Evolutionary conservation across 2,329 filamentous ascomycete species (phyloP).

Genomic region (Decorospora gaudefroyi): DNA sequence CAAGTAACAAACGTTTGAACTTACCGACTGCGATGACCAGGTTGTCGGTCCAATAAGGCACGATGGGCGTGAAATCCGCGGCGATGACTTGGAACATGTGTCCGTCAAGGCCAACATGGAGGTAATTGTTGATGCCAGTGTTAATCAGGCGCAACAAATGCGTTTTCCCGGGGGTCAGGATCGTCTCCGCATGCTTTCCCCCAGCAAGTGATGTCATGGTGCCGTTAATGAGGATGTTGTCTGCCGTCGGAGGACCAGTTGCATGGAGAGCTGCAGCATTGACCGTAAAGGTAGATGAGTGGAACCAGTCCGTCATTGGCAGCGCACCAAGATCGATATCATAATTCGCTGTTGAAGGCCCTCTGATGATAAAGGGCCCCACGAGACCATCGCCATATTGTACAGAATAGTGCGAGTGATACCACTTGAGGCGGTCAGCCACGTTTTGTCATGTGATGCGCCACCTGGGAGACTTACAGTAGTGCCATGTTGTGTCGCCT

Average conservation of each 20-base stretch:
- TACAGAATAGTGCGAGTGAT: conserved; percentile 51
- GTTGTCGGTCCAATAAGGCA: conserved; percentile 47
- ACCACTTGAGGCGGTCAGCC: conserved; percentile 52
- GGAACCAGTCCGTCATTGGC: conserved; percentile 48
- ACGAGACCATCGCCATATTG: conserved; percentile 51
- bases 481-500: conserved; percentile 45
- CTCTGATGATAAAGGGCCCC: conserved; percentile 50
- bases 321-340: conserved; percentile 52
- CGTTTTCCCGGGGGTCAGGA: conserved; percentile 47
- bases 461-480: conserved; percentile 24
- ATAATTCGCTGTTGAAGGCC: conserved; percentile 49
- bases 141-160: conserved; percentile 55
- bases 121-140: conserved; percentile 33
- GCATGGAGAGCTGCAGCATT: conserved; percentile 45
- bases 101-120: conserved; percentile 33
- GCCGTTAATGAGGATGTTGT: conserved; percentile 60
- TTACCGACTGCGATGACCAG: conserved; percentile 46
- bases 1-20: conserved; percentile 12
- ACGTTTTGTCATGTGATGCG: not conserved
- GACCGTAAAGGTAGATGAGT: conserved; percentile 37
- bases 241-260: conserved; percentile 49
- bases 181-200: conserved; percentile 42
- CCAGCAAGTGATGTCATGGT: conserved; percentile 53
- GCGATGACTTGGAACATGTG: conserved; percentile 53
- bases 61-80: conserved; percentile 52